phyloP scores from a whole-genome alignment of 805 yeast species.

The Wickerhamomyces subpelliculosus region DNA sequence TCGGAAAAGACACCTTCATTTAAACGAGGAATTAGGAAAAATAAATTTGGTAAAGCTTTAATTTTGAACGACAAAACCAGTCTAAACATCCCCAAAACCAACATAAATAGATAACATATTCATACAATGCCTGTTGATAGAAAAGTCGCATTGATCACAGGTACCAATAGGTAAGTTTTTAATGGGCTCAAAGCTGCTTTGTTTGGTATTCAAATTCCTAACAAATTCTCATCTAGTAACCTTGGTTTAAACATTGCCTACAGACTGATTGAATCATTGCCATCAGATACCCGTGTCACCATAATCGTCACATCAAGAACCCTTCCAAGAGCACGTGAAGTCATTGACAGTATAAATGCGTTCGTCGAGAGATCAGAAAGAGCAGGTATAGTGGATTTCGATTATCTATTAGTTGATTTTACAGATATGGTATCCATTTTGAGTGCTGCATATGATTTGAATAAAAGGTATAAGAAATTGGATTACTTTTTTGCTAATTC shows the following conservation, averaged over 20 bases:
- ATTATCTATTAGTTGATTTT: slow-evolving; percentile 85
- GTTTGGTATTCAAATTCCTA: not conserved
- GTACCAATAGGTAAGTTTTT: slow-evolving; percentile 30
- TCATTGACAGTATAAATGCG: slow-evolving; percentile 50
- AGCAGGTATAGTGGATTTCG: slow-evolving; percentile 65
- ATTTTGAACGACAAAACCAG: no score
- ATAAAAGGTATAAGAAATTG: slow-evolving; percentile 53
- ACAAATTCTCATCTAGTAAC: slow-evolving; percentile 35
- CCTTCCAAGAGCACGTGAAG: slow-evolving; percentile 74
- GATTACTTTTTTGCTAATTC: slow-evolving; percentile 84
- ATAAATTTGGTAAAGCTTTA: no score
- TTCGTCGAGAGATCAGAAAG: slow-evolving; percentile 36
- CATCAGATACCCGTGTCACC: slow-evolving; percentile 52
- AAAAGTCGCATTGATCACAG: slow-evolving; percentile 39
- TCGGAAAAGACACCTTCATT: no score
- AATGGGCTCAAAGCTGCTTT: not conserved
- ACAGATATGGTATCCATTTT: slow-evolving; percentile 81
- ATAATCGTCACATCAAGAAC: slow-evolving; percentile 87
- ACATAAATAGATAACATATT: no score
- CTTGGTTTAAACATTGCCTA: slow-evolving; percentile 84
- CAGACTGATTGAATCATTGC: slow-evolving; percentile 59
- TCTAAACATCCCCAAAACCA: no score
- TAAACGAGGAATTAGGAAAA: no score
- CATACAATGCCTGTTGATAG: slow-evolving; percentile 7
- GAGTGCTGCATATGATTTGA: slow-evolving; percentile 65